phyloP scores from a whole-genome alignment of 2,329 filamentous ascomycete genomes.

The Karstenula rhodostoma region DNA sequence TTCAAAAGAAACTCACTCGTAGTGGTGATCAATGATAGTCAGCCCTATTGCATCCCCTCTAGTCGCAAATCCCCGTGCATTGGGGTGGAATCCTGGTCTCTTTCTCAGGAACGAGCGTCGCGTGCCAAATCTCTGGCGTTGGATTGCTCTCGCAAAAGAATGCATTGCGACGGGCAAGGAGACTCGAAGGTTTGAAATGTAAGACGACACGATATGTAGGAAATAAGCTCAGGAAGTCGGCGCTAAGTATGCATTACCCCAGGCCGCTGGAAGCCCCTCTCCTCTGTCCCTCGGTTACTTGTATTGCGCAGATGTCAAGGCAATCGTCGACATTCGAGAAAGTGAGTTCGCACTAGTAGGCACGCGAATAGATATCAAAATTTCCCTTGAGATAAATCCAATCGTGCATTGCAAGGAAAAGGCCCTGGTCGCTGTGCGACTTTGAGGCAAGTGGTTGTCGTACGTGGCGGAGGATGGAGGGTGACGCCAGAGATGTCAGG shows the following conservation, averaged over 20 bases:
- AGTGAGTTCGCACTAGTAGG: background rate
- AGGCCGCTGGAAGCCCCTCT: conserved; percentile 26
- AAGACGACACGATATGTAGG: conserved; percentile 13
- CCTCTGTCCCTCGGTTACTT: conserved; percentile 32
- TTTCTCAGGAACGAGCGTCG: conserved; percentile 15
- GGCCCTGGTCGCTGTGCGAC: background rate
- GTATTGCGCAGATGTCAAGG: background rate
- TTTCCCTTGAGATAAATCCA: background rate
- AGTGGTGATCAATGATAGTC: conserved; percentile 45
- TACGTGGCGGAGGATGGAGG: background rate
- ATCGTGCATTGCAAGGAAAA: background rate
- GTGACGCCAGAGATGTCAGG: conserved; percentile 5
- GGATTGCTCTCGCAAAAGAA: conserved; percentile 32
- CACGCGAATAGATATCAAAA: background rate
- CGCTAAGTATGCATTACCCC: conserved; percentile 26
- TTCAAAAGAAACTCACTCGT: conserved; percentile 35
- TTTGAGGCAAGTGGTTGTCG: conserved; percentile 4
- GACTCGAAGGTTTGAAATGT: background rate
- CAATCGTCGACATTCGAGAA: background rate
- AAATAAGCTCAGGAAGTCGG: conserved; percentile 15
- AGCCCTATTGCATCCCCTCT: conserved; percentile 27
- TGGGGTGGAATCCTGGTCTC: background rate
- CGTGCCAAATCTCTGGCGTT: conserved; percentile 26
- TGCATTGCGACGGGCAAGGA: conserved; percentile 29
- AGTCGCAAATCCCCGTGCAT: conserved; percentile 27